Conservation (phyloP, 2,329 filamentous ascomycete species). For the Lachnellula suecica region DNA sequence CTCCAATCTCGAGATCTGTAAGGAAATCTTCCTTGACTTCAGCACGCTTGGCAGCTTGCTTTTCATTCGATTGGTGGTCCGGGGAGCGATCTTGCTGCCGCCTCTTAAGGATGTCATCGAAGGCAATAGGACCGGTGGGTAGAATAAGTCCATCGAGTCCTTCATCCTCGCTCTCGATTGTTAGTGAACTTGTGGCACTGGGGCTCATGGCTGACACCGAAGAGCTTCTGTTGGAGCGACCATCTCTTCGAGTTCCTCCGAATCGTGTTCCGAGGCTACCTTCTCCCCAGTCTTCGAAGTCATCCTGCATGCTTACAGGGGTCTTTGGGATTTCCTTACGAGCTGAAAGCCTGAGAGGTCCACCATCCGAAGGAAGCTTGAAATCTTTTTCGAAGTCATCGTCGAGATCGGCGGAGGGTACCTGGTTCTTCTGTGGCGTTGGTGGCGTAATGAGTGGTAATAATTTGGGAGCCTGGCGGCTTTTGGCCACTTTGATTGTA, state of each 20-base stretch:
- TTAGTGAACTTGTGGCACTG: conserved; percentile 88
- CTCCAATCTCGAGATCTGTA: conserved; percentile 81
- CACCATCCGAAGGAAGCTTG: conserved; percentile 66
- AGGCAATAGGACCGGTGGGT: conserved; percentile 79
- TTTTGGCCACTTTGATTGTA: conserved; percentile 69
- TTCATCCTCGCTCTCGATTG: conserved; percentile 90
- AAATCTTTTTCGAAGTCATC: conserved; percentile 75
- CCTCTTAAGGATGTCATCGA: conserved; percentile 74
- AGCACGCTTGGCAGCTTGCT: conserved; percentile 27
- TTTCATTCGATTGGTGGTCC: conserved; percentile 44
- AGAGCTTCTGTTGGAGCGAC: conserved; percentile 79
- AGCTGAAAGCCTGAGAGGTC: conserved; percentile 59
- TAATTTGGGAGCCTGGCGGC: conserved; percentile 49
- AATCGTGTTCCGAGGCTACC: conserved; percentile 89
- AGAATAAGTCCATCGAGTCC: conserved; percentile 86
- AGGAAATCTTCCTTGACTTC: conserved; percentile 72
- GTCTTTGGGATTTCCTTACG: conserved; percentile 63
- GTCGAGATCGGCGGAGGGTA: conserved; percentile 38
- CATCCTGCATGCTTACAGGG: conserved; percentile 62
- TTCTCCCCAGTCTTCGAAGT: conserved; percentile 90
- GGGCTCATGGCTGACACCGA: conserved; percentile 88
- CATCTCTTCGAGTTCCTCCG: conserved; percentile 79
- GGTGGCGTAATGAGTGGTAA: conserved; percentile 56
- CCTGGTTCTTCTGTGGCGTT: conserved; percentile 45
- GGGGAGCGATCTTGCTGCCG: conserved; percentile 63